Evolutionary conservation across 352 stramenopile species (phyloP).

Genomic region (Pilasporangium apinafurcum): DNA sequence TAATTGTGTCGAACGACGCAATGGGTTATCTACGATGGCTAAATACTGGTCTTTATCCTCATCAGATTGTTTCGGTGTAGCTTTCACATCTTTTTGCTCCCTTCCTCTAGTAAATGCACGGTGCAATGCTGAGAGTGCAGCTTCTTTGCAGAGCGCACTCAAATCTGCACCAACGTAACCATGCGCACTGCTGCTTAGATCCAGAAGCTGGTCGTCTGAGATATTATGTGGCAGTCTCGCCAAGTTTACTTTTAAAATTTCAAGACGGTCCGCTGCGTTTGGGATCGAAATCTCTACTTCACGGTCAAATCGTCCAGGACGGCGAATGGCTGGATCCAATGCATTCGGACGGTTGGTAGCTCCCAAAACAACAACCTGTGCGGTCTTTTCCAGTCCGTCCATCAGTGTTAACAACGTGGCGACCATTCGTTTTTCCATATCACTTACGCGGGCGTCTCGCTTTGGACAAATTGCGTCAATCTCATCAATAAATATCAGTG

Average conservation of each 20-base stretch:
- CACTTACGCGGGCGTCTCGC: constrained; percentile 67
- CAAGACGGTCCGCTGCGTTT: constrained; percentile 87
- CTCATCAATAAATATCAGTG: constrained; percentile 87
- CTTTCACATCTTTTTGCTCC: background rate
- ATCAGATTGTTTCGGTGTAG: too few species aligned
- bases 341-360: constrained; percentile 87
- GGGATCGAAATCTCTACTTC: constrained; percentile 97
- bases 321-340: constrained; percentile 89
- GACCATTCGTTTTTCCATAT: constrained; percentile 83
- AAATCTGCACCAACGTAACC: constrained; percentile 92
- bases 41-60: too few species aligned
- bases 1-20: constrained; percentile 10
- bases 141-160: constrained; percentile 71
- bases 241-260: constrained; percentile 92
- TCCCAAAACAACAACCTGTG: constrained; percentile 66
- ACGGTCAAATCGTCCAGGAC: constrained; percentile 94
- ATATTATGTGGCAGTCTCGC: constrained; percentile 80
- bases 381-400: constrained; percentile 68
- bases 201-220: constrained; percentile 78
- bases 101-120: constrained; percentile 18
- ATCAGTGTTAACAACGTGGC: constrained; percentile 88
- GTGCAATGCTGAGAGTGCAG: constrained; percentile 56
- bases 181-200: constrained; percentile 92
- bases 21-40: background rate
- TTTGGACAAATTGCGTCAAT: constrained; percentile 88